Evolutionary conservation across 805 yeast genomes (phyloP).

Genomic region (Ogataea sp.): DNA sequence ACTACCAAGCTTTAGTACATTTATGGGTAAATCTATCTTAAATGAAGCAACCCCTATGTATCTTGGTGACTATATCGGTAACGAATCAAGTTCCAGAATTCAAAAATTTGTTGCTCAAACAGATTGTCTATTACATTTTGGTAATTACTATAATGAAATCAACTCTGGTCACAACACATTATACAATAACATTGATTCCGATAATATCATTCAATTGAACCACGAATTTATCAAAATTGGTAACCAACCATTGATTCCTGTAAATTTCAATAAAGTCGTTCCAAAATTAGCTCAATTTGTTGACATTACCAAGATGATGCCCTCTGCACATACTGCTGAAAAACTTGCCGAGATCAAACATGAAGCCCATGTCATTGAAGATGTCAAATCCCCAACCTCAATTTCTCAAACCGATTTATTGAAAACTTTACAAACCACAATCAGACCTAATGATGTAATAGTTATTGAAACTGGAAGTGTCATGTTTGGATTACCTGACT

Average conservation of each 20-base stretch:
- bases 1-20: conserved; percentile 38
- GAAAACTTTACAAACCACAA: conserved; percentile 22
- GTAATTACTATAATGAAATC: conserved; percentile 58
- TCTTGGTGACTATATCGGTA: conserved; percentile 58
- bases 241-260: conserved; percentile 8
- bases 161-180: conserved; percentile 59
- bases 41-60: conserved; percentile 32
- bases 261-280: conserved; percentile 44
- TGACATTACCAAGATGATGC: too few species aligned
- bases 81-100: conserved; percentile 40
- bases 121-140: conserved; percentile 66
- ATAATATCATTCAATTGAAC: conserved; percentile 26
- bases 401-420: conserved; percentile 42
- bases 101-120: conserved; percentile 40
- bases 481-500: conserved; percentile 31
- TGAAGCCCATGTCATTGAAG: conserved; percentile 6
- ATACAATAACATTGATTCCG: conserved; percentile 26
- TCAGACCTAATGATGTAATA: conserved; percentile 32
- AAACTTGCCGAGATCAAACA: conserved; percentile 2
- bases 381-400: conserved; percentile 19
- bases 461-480: conserved; percentile 41
- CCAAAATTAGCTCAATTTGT: conserved; percentile 31
- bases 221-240: conserved; percentile 33
- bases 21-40: conserved; percentile 31
- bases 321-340: background rate